Evolutionary conservation across 2,329 filamentous ascomycete genomes (phyloP).

Genomic region (Colletotrichum shisoi): DNA sequence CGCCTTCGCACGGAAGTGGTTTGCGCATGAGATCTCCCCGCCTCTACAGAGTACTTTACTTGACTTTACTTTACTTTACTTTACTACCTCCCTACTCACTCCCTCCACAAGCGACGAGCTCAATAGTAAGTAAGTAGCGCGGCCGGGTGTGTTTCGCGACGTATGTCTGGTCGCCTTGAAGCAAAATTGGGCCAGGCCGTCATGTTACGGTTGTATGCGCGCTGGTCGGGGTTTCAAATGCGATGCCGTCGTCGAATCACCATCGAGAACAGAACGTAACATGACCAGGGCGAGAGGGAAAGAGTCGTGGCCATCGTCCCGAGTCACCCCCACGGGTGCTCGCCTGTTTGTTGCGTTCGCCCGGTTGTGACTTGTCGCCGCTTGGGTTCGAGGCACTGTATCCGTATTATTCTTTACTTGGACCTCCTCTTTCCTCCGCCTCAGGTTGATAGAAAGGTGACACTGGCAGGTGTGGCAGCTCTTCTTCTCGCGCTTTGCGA

Average conservation of each 20-base stretch:
- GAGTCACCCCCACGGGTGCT: neutral
- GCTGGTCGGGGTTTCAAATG: conserved; percentile 35
- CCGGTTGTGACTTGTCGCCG: conserved; percentile 27
- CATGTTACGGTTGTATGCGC: conserved; percentile 37
- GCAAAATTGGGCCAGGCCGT: conserved; percentile 31
- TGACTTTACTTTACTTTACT: neutral
- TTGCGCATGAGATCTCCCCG: conserved; percentile 23
- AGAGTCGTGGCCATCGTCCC: conserved; percentile 17
- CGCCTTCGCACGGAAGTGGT: conserved; percentile 17
- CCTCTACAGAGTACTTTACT: neutral
- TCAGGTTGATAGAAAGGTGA: conserved; percentile 22
- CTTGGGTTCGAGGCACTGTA: conserved; percentile 14
- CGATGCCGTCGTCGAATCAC: conserved; percentile 32
- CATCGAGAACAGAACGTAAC: conserved; percentile 7
- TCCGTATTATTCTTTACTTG: neutral
- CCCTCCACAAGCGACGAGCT: conserved; percentile 26
- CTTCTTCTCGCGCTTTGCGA: conserved; percentile 27
- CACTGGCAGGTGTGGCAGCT: conserved; percentile 15
- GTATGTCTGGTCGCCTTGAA: conserved; percentile 1
- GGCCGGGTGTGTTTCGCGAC: conserved; percentile 18
- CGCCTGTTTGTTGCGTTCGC: conserved; percentile 21
- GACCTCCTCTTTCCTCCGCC: neutral
- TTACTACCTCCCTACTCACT: neutral
- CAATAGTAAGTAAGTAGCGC: conserved; percentile 15
- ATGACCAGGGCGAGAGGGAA: conserved; percentile 9